Percentiles rank a stretch among this genome's conserved stretches.
Evolutionary conservation across 345 rosid genomes (phyloP).

Genomic region (Melastoma malabathricum): DNA sequence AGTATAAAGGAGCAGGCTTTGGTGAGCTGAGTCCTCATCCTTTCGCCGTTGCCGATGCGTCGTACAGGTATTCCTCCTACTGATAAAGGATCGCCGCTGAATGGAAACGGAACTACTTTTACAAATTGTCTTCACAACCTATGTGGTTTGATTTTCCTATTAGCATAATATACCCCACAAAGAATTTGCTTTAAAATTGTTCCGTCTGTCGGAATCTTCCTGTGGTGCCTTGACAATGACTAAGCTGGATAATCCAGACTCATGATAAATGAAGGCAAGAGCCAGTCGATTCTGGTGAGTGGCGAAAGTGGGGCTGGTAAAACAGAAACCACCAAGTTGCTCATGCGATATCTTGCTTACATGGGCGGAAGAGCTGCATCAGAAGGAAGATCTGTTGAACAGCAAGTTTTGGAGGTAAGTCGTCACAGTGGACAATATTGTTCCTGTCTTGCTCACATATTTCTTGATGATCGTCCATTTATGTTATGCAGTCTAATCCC

Average conservation of each 20-base stretch:
- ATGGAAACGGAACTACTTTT: too few relatives aligned
- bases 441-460: constrained; percentile 1
- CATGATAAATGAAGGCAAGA: constrained; percentile 79
- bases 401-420: constrained; percentile 87
- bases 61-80: constrained; percentile 54
- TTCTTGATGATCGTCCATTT: too few relatives aligned
- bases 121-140: too few relatives aligned
- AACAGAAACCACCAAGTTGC: constrained; percentile 97
- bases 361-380: constrained; percentile 81
- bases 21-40: constrained; percentile 95
- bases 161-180: too few relatives aligned
- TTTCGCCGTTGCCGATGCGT: constrained; percentile 91
- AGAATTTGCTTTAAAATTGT: background rate
- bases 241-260: constrained; percentile 30
- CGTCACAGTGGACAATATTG: constrained; percentile 1
- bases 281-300: constrained; percentile 90
- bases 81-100: background rate
- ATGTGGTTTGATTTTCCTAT: too few relatives aligned
- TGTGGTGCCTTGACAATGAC: background rate
- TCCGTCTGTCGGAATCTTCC: constrained; percentile 6
- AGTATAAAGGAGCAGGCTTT: constrained; percentile 73
- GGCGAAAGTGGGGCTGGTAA: constrained; percentile 99
- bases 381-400: constrained; percentile 85
- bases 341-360: constrained; percentile 85
- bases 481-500: constrained; percentile 73